These are phyloP conservation scores for Taphrina deformans DNA, from an alignment of 1,139 yeast species.

Conservation along the genomic window DNA sequence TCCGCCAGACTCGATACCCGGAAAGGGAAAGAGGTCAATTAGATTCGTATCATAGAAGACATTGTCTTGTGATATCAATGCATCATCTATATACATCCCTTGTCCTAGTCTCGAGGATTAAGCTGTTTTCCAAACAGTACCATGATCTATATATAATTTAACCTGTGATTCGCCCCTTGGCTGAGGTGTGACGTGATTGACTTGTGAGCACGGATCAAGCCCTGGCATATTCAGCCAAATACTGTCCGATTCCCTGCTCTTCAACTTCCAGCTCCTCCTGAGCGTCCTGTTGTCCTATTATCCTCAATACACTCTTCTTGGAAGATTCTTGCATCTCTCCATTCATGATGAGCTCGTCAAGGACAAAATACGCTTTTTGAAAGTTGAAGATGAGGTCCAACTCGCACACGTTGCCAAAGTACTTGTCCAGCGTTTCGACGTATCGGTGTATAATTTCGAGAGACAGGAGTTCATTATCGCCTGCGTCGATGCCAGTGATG, in stretches of 20 bases:
- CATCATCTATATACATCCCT: no score
- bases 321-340: slow-evolving; percentile 87
- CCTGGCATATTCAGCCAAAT: slow-evolving; percentile 22
- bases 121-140: no score
- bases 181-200: no score
- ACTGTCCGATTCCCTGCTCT: slow-evolving; percentile 39
- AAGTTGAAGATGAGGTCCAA: slow-evolving; percentile 84
- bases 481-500: slow-evolving; percentile 77
- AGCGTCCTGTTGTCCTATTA: slow-evolving; percentile 78
- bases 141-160: no score
- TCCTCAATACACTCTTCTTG: slow-evolving; percentile 70
- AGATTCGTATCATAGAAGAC: not conserved
- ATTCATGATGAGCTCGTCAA: slow-evolving; percentile 79
- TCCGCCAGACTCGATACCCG: not conserved
- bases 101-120: no score
- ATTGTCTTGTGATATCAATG: not conserved
- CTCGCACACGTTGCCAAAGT: slow-evolving; percentile 79
- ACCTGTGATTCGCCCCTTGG: no score
- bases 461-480: slow-evolving; percentile 82
- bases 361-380: slow-evolving; percentile 84
- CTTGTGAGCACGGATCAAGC: no score
- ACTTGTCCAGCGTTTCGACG: slow-evolving; percentile 95
- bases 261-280: slow-evolving; percentile 49
- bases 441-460: slow-evolving; percentile 87
- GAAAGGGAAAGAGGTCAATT: not conserved